These are phyloP conservation scores for Saccharomycopsis schoenii DNA, from an alignment of 805 yeast species.

Conservation along the genomic window DNA sequence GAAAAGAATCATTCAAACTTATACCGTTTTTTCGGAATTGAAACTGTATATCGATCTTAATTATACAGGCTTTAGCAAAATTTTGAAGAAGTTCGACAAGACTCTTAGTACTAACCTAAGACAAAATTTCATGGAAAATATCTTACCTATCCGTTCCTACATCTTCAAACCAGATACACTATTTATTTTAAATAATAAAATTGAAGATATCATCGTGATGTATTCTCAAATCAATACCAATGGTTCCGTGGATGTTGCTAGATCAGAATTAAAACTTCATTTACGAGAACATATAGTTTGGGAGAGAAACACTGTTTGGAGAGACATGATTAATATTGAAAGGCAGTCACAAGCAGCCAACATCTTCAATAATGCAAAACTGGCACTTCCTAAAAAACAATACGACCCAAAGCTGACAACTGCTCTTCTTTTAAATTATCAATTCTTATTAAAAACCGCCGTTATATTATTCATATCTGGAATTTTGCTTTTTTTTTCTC, in stretches of 20 bases:
- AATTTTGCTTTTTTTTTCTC: constrained; percentile 37
- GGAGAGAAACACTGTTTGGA: constrained; percentile 98
- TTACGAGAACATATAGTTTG: constrained; percentile 85
- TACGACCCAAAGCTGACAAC: constrained; percentile 1
- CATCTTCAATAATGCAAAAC: constrained; percentile 19
- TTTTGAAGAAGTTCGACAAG: constrained; percentile 87
- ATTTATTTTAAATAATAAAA: constrained; percentile 37
- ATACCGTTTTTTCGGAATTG: constrained; percentile 71
- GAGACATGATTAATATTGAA: constrained; percentile 87
- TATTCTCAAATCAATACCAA: constrained; percentile 43
- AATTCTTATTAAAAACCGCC: background rate
- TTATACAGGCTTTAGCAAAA: constrained; percentile 81
- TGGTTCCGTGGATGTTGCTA: constrained; percentile 34
- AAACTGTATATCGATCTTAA: constrained; percentile 78
- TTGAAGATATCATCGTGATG: constrained; percentile 42
- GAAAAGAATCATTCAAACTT: constrained; percentile 54
- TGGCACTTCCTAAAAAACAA: background rate
- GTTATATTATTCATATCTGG: constrained; percentile 21
- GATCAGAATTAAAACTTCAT: constrained; percentile 39
- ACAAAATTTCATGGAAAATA: constrained; percentile 40
- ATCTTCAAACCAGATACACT: constrained; percentile 46
- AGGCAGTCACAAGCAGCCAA: constrained; percentile 74
- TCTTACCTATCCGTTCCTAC: constrained; percentile 38
- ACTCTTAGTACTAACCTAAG: constrained; percentile 54
- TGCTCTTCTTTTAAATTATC: background rate